Evolutionary conservation across 2,329 filamentous ascomycete genomes (phyloP).

Genomic region (Phyllosticta citrichinensis): DNA sequence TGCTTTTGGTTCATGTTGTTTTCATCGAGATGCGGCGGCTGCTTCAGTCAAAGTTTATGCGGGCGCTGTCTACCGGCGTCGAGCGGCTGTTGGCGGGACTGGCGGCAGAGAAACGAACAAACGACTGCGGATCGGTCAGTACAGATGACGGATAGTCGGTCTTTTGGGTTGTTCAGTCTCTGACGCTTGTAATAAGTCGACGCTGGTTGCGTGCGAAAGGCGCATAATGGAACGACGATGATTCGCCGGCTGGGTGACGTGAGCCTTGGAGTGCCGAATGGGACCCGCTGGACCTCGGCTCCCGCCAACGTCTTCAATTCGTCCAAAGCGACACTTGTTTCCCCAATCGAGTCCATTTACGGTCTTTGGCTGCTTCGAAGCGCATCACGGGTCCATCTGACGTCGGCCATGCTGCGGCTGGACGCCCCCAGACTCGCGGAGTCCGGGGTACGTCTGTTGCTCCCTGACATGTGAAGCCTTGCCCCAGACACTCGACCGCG

Average conservation of each 20-base stretch:
- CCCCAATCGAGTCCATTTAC: background rate
- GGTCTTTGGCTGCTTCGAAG: background rate
- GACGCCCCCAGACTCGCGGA: slow-evolving; percentile 6
- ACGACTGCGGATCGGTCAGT: too few relatives aligned
- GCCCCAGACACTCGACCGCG: background rate
- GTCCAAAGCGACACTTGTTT: background rate
- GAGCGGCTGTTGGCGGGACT: background rate
- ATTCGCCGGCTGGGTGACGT: background rate
- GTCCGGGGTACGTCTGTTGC: slow-evolving; percentile 6
- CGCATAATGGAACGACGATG: background rate
- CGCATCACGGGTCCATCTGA: background rate
- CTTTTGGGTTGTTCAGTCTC: background rate
- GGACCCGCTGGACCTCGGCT: background rate
- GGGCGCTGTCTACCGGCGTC: background rate
- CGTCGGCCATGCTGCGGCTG: slow-evolving; percentile 1
- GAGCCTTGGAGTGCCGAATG: background rate
- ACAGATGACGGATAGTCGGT: too few relatives aligned
- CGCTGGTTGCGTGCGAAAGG: background rate
- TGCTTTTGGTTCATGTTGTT: background rate
- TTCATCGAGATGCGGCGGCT: background rate
- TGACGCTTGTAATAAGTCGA: background rate
- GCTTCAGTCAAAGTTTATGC: background rate
- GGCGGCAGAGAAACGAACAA: background rate
- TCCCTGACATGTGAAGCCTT: slow-evolving; percentile 10
- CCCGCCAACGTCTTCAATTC: background rate